These are phyloP conservation scores for Pinus tabuliformis DNA, from an alignment of 75 land plant species.

Conservation along the genomic window DNA sequence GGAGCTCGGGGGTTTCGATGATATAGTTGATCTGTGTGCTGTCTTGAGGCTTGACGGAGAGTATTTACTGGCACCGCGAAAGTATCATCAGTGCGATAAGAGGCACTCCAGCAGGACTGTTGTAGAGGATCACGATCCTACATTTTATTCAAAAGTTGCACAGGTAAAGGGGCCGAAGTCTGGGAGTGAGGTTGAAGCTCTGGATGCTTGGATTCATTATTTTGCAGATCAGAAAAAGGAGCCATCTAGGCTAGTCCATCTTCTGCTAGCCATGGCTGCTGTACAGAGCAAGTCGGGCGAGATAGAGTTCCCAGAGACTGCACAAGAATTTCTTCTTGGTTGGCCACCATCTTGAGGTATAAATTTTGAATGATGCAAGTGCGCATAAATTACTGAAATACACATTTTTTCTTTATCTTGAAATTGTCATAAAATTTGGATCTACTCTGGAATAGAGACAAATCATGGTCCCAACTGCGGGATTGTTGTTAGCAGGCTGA, in stretches of 20 bases:
- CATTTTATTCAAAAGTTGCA: conserved; percentile 6
- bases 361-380: conserved; percentile 3
- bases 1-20: conserved; percentile 1
- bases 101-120: not conserved
- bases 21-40: not conserved
- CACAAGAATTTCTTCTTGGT: not conserved
- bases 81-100: not conserved
- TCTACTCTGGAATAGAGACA: no score
- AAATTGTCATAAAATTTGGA: no score
- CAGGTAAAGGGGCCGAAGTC: conserved; percentile 4
- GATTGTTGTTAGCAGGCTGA: no score
- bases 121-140: not conserved
- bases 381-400: not conserved
- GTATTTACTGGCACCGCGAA: not conserved
- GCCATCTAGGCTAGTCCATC: not conserved
- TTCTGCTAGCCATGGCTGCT: conserved; percentile 5
- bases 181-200: not conserved
- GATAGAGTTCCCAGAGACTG: not conserved
- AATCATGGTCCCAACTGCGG: no score
- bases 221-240: not conserved
- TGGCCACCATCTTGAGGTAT: not conserved
- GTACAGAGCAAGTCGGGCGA: not conserved
- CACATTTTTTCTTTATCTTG: no score
- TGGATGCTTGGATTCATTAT: conserved; percentile 9
- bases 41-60: conserved; percentile 7